Conservation (phyloP, 257 asterid species). For the Parsonsia alboflavescens region DNA sequence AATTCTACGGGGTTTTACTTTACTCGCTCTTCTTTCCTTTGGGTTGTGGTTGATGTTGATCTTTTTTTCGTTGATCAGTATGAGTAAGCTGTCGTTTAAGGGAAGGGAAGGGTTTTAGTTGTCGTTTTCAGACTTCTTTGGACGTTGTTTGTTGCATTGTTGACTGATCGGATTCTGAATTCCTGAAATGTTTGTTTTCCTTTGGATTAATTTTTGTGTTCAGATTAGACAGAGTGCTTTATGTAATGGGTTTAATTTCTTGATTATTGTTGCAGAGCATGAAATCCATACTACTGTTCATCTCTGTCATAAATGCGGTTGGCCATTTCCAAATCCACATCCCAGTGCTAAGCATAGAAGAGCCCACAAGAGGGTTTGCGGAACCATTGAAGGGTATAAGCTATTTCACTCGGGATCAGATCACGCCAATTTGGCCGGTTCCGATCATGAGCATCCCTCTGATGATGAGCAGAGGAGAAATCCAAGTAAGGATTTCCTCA, state of each 20-base stretch:
- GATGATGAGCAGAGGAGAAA: constrained; percentile 46
- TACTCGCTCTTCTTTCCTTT: background rate
- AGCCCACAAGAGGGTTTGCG: constrained; percentile 81
- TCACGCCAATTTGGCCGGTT: constrained; percentile 30
- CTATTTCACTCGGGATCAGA: constrained; percentile 30
- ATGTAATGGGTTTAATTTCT: constrained; percentile 6
- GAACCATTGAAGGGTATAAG: constrained; percentile 69
- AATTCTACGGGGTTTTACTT: background rate
- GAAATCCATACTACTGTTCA: constrained; percentile 56
- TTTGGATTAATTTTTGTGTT: background rate
- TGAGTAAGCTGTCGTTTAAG: background rate
- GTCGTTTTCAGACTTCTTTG: background rate
- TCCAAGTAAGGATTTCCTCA: constrained; percentile 45
- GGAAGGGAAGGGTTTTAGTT: background rate
- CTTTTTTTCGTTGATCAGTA: background rate
- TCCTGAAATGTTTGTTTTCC: background rate
- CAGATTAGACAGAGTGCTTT: too few relatives aligned
- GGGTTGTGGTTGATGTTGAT: constrained; percentile 2
- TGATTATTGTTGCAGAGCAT: constrained; percentile 49
- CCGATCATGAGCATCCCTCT: constrained; percentile 56
- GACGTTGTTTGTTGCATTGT: background rate
- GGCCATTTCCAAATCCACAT: constrained; percentile 92
- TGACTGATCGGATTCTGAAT: background rate
- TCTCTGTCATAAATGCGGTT: constrained; percentile 79
- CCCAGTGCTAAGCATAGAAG: constrained; percentile 89